A percentile compares a stretch with the other conserved stretches of the same genome.
phyloP scores from a whole-genome alignment of 1,139 yeast species.

The Wickerhamiella pararugosa region DNA sequence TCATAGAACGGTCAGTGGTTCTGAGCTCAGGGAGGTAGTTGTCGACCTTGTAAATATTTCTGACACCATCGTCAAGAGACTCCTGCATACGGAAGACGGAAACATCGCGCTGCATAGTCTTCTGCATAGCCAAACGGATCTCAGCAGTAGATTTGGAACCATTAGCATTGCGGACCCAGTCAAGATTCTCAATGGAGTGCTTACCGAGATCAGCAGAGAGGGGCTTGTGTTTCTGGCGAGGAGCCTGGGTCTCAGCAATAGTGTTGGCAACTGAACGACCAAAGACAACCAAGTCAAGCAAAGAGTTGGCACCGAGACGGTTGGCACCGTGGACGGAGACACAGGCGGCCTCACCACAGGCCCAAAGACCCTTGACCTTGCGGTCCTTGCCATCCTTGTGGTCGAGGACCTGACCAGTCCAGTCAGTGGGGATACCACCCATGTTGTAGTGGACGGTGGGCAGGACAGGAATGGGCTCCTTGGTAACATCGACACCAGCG shows the following conservation, averaged over 20 bases:
- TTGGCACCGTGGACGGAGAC: constrained; percentile 99
- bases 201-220: constrained; percentile 74
- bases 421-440: constrained; percentile 99
- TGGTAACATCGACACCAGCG: constrained; percentile 98
- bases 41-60: constrained; percentile 63
- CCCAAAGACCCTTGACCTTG: constrained; percentile 84
- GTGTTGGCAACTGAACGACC: constrained; percentile 98
- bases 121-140: constrained; percentile 86
- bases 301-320: constrained; percentile 98
- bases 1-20: constrained; percentile 93
- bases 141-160: constrained; percentile 78
- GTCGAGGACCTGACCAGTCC: constrained; percentile 89
- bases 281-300: constrained; percentile 89
- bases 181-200: constrained; percentile 83
- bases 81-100: constrained; percentile 94
- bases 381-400: constrained; percentile 82
- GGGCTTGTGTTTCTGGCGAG: constrained; percentile 74
- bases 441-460: constrained; percentile 98
- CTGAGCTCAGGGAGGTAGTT: constrained; percentile 55
- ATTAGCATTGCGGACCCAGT: constrained; percentile 66
- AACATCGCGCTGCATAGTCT: constrained; percentile 91
- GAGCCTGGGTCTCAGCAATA: constrained; percentile 68
- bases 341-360: constrained; percentile 99
- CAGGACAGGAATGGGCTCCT: constrained; percentile 96
- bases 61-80: constrained; percentile 84